Base-by-base conservation (phyloP, 306 rosid species). In the Canavalia gladiata region DNA sequence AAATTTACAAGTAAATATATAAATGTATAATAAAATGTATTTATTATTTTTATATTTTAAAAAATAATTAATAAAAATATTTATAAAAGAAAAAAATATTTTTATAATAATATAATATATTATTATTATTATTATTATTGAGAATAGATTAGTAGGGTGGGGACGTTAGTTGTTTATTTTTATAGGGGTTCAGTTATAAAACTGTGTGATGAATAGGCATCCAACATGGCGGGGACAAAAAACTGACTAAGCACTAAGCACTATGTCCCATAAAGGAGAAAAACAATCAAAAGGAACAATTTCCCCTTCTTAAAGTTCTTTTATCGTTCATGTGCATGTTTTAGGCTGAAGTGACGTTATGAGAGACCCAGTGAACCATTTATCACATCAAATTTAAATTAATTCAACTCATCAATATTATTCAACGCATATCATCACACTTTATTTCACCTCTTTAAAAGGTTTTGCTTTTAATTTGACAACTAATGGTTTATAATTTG, bases 141-240 rank as follows among this genome's bases (percentile, higher is more conserved):
- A 18, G 41, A 58, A 63, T 64, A 37, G 8, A 62, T 4, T 33
- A 34, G 46, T 34, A 11, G 71, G 50, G 71, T 39, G 34, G 73
- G 73, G 73, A 9, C 73, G 13, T 45, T 8, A 1, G 25, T 45
- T 68, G 39, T 45, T 69, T 47, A 68, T 68, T 10, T 8, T 9
- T 12, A 2, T 68, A 69, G 56, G 57, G 57, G 41, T 47, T 69
- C 75, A 69, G 58, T 69, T 69, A 47, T 29, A 11, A 46, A 47
- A 69, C 58, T 46, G 2, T 29, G 39, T 66, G 79, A 70, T 84
- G 6, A 30, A 84, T 65, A 68, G 69, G 29, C 45, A 71, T 55
- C 88, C 79, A 79, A 82, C 81, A 79, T 41, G 76, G 45, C 50
- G 73, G 83, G 86, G 85, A 83, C 90, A 76, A 85, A 55, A 67